phyloP scores from a whole-genome alignment of 208 protist species.

The Crithidia mellificae region DNA sequence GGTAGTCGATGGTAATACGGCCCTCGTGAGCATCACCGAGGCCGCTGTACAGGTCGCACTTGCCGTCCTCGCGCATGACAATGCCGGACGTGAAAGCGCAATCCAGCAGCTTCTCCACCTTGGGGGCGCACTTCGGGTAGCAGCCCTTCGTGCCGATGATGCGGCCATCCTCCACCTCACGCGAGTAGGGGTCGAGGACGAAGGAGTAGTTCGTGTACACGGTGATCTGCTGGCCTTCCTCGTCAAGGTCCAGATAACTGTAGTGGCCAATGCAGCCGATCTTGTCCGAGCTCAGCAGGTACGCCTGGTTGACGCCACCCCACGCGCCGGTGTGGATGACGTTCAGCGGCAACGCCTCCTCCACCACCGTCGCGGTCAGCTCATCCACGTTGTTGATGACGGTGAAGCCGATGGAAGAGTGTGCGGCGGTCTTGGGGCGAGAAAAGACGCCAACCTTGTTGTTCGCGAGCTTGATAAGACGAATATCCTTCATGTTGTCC shows the following conservation, averaged over 20 bases:
- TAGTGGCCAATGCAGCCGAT: conserved; percentile 68
- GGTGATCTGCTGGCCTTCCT: conserved; percentile 36
- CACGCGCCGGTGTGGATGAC: conserved; percentile 53
- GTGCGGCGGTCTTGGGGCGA: conserved; percentile 46
- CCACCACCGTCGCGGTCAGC: conserved; percentile 53
- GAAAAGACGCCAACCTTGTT: conserved; percentile 58
- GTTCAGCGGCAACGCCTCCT: conserved; percentile 35
- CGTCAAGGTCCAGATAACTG: conserved; percentile 47
- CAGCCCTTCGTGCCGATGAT: conserved; percentile 64
- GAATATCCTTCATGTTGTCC: conserved; percentile 65
- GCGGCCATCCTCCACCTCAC: conserved; percentile 49
- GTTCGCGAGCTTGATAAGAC: conserved; percentile 45
- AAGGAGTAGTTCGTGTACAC: conserved; percentile 69
- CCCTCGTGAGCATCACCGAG: conserved; percentile 64
- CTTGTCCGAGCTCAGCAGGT: conserved; percentile 46
- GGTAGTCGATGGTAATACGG: conserved; percentile 72
- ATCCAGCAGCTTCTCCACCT: conserved; percentile 55
- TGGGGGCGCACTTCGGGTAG: conserved; percentile 57
- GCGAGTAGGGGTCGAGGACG: conserved; percentile 48
- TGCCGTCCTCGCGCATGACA: conserved; percentile 65
- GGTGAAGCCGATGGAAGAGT: conserved; percentile 53
- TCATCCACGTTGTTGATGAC: conserved; percentile 45
- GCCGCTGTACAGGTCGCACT: conserved; percentile 75
- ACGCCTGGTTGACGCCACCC: conserved; percentile 62
- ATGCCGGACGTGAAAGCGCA: conserved; percentile 69